Evolutionary conservation across 1,284 basidiomycete species (phyloP), one percentile per base, ranked within the genome.

Genomic region (Jaminaea rosea): DNA sequence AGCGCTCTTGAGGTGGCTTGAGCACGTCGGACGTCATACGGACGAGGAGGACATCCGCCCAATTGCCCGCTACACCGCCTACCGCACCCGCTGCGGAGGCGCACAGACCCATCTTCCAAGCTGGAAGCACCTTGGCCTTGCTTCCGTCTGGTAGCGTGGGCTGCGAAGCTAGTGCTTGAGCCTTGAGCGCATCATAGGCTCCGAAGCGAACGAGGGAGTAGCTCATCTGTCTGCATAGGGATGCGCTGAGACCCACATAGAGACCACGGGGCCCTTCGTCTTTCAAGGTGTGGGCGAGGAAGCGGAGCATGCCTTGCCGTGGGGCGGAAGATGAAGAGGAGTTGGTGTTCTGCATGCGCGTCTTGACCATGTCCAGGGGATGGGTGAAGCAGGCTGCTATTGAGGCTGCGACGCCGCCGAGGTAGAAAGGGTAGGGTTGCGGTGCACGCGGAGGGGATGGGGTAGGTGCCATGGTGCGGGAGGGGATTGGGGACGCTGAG

Each of bases 1-100:
- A 73, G 9, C 65, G 57, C 13, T 71, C 50, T n/a, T 53, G 56
- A 0, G 63, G 60, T 3, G 62, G 60, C 44, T 67, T 69, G 46
- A 72, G 66, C 41, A 75, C 62, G 55, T 77, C 76, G 11, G 70
- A 69, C 5, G 75, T 76, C 75, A 77, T 77, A 29, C 76, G 63
- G 8, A 77, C 76, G 9, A 76, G 68, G 47, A 77, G 52, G 42
- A 77, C 73, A 80, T 86, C 50, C 2, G 68, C 67, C 3, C 67
- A 67, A 44, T 71, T 71, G 1, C 68, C 68, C 8, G 68, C 68
- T 26, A 71, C 42, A 7, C 68, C 69, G 4, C 69, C 69, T 13
- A 63, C 69, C 0, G 63, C 67, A 23, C 71, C 67, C 0, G 69
- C 70, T 4, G 59, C 49, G 13, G 57, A 58, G 0, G 69, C 71